Conservation (phyloP, 23 red algal species). For the Gracilariopsis chorda region DNA sequence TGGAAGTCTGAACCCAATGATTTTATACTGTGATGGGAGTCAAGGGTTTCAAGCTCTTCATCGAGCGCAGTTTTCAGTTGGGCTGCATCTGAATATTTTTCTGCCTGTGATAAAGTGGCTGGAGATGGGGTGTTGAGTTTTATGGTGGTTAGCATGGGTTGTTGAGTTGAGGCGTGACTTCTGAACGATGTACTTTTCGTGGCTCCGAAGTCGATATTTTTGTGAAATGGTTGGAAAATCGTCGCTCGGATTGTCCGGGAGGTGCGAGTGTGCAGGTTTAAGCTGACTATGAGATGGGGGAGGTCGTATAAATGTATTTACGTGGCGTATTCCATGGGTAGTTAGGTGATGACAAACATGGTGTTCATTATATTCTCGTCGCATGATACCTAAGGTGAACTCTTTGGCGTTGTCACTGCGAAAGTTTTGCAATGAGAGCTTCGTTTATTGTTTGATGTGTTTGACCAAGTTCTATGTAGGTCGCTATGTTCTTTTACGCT, state of each 20-base stretch:
- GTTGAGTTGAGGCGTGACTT: too few species aligned
- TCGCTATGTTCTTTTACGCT: neutral
- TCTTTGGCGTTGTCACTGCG: constrained; percentile 9
- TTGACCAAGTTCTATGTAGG: neutral
- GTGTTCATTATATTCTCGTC: neutral
- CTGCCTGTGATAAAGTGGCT: neutral
- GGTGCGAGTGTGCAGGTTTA: neutral
- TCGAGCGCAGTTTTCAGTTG: neutral
- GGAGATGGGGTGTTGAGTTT: neutral
- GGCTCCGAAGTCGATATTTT: neutral
- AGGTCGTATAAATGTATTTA: too few species aligned
- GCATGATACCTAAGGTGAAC: neutral
- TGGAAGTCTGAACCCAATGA: neutral
- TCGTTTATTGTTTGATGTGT: neutral
- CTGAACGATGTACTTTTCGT: neutral
- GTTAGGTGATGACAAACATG: neutral
- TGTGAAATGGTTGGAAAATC: neutral
- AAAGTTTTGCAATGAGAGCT: neutral
- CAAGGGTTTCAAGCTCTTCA: neutral
- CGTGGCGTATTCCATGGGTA: neutral
- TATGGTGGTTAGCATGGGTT: neutral
- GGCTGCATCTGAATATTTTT: neutral
- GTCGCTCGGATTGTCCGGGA: too few species aligned
- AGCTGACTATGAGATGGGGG: too few species aligned
- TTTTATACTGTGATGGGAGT: neutral